Base-by-base conservation (phyloP, 2,329 filamentous ascomycete species). In the Didymosphaeria variabile region DNA sequence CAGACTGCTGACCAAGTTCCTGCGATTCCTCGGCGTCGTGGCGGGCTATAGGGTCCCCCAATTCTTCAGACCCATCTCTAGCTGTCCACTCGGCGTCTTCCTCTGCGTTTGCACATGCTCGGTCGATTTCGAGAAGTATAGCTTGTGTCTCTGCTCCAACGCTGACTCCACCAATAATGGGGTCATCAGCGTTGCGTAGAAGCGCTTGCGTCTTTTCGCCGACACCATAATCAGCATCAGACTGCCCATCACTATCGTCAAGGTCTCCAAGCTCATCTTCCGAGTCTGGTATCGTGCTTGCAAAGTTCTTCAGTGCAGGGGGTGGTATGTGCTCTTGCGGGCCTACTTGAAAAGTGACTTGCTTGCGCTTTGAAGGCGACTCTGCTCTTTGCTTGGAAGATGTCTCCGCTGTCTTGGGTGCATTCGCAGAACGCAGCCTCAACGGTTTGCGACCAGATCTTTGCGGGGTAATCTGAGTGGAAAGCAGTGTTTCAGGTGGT, bases 261-360 rank as follows among this genome's bases (percentile, higher is more conserved):
- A 69, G 21, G n/a, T 64, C 68, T 13, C 66, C 71, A 26, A 67
- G 67, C 52, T 76, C 74, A 26, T 77, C 75, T 52, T 77, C 75
- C 2, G 74, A 77, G 52, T 77, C 75, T 32, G 67, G 69, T 19
- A 77, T 72, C 3, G 67, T 68, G 42, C 69, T 73, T 31, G 64
- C 61, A n/a, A 77, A 74, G 29, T 65, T 72, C 50, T 64, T 67
- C 45, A 71, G 36, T 31, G 59, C 52, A 36, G 67, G 60, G 10
- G 66, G 67, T 9, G 67, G 64, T 19, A 57, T 44, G 17, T 60
- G 49, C 15, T 66, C 54, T 21, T 65, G 51, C 1, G 58, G 36
- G 1, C 61, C 61, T 34, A 64, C 68, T 26, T 63, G 63, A 10
- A 77, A 77, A 3, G 66, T 65, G 1, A 76, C 74, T 36, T 72